A percentile compares a stretch with the other conserved stretches of the same genome.
phyloP scores from a whole-genome alignment of 106 monocot species.

The Dendrobium huoshanense region DNA sequence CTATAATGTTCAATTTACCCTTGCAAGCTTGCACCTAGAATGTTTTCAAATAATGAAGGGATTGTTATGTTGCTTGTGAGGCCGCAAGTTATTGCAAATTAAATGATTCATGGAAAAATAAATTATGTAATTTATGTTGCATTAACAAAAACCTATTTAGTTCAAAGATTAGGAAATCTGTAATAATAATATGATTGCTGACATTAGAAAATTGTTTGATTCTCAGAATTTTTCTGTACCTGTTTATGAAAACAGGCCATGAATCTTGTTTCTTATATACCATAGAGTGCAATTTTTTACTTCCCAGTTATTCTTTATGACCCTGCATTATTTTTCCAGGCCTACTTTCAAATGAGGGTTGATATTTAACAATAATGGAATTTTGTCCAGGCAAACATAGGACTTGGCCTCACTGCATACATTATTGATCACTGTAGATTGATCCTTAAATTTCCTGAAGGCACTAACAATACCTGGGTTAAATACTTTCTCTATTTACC shows the following conservation, averaged over 20 bases:
- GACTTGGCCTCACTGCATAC: slow-evolving; percentile 78
- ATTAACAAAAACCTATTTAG: background rate
- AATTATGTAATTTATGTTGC: background rate
- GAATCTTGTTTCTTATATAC: background rate
- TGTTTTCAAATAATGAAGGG: background rate
- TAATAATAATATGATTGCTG: background rate
- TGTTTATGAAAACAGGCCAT: background rate
- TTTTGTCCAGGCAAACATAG: slow-evolving; percentile 69
- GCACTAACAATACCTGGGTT: slow-evolving; percentile 99
- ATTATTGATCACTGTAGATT: slow-evolving; percentile 80
- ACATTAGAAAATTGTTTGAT: too few species aligned
- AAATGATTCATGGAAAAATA: background rate
- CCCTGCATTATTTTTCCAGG: background rate
- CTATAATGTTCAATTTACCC: background rate
- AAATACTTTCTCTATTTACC: slow-evolving; percentile 19
- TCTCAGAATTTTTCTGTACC: background rate
- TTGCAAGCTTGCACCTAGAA: background rate
- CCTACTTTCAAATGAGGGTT: background rate
- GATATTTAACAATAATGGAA: slow-evolving; percentile 3
- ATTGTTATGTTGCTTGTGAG: background rate
- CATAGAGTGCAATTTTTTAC: background rate
- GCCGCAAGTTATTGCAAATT: background rate
- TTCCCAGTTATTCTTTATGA: background rate
- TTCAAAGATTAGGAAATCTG: background rate
- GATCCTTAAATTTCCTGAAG: slow-evolving; percentile 86